Evolutionary conservation across 1,284 basidiomycete species (phyloP).

Genomic region (Cutaneotrichosporon sp.): DNA sequence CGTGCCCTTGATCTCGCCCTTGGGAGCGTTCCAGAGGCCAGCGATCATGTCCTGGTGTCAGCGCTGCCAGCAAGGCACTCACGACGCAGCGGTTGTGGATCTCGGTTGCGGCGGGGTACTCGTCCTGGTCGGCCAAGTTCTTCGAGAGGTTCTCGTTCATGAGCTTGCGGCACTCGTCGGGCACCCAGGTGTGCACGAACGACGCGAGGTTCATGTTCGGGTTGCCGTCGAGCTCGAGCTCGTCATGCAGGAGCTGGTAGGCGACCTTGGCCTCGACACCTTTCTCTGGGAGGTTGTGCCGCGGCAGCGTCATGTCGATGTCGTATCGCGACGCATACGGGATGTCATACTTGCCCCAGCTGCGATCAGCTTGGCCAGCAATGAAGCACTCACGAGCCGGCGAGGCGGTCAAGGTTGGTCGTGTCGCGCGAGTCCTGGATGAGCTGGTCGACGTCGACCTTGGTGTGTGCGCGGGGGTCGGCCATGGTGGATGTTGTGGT

Average conservation of each 20-base stretch:
- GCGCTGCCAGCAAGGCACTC: constrained; percentile 12
- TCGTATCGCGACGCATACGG: constrained; percentile 49
- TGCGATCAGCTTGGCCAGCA: constrained; percentile 17
- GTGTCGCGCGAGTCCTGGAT: constrained; percentile 26
- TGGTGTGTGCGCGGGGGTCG: constrained; percentile 7
- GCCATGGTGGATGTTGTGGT: constrained; percentile 19
- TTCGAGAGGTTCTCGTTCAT: constrained; percentile 83
- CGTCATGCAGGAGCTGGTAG: constrained; percentile 82
- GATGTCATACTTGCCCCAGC: constrained; percentile 39
- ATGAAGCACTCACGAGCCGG: background rate
- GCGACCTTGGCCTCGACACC: constrained; percentile 56
- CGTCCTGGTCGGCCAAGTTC: constrained; percentile 87
- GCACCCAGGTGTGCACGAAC: constrained; percentile 71
- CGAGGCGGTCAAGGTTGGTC: background rate
- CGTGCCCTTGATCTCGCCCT: constrained; percentile 67
- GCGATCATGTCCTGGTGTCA: constrained; percentile 69
- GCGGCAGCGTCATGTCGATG: constrained; percentile 46
- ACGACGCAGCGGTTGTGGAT: constrained; percentile 73
- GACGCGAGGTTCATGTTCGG: constrained; percentile 76
- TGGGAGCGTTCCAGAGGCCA: constrained; percentile 87
- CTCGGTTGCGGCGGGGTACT: constrained; percentile 76
- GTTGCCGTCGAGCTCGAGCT: constrained; percentile 76
- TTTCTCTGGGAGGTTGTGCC: constrained; percentile 52
- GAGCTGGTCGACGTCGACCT: constrained; percentile 51
- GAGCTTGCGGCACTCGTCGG: constrained; percentile 66